Evolutionary conservation across 2,329 filamentous ascomycete species (phyloP), one percentile per base, ranked within the genome.

Genomic region (Talaromyces sp.): DNA sequence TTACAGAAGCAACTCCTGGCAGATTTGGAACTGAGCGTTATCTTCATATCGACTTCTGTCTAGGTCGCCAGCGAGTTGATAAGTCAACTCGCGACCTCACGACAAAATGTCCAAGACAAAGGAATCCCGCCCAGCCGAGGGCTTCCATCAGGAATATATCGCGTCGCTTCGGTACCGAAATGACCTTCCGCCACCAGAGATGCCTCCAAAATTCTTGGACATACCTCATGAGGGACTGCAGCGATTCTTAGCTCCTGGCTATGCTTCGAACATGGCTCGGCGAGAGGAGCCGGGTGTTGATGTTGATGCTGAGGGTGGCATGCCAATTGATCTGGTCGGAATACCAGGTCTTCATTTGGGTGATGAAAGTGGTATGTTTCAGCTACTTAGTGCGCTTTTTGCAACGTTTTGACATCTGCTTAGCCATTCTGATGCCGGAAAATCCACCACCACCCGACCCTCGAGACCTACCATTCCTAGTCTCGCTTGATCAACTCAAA

Each of bases 281-380:
- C 93, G 97, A 74, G 95, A 98, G 81, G 91, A 94, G 61, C 84
- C 97, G 58, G 98, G 97, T 75, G 95, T 99, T 67, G 95, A 99
- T 79, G 93, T 93, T 35, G 95, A 99, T 86, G 95, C 93, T 9
- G 95, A 99, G 82, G 86, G 98, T 71, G 95, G 95, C 65, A 98
- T 99, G 95, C 93, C 93, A 66, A 88, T 99, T 75, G 94, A 98
- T 76, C 81, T 99, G 70, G 90, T 98, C 65, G 95, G 95, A 73
- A 92, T 98, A 81, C 94, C 94, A 7, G 93, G 93, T 35, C 89
- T 98, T 65, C 97, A 98, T 74, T 89, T 98, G 73, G 94, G 93
- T 66, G 93, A 98, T 76, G 94, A 98, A 82, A 90, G 90, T 80
- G 92, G 93, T 97, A 84, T 67, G 82, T 59, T 54, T 24, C 13